Base-by-base conservation (phyloP, 2,329 filamentous ascomycete genomes). In the Aureobasidium sp. region DNA sequence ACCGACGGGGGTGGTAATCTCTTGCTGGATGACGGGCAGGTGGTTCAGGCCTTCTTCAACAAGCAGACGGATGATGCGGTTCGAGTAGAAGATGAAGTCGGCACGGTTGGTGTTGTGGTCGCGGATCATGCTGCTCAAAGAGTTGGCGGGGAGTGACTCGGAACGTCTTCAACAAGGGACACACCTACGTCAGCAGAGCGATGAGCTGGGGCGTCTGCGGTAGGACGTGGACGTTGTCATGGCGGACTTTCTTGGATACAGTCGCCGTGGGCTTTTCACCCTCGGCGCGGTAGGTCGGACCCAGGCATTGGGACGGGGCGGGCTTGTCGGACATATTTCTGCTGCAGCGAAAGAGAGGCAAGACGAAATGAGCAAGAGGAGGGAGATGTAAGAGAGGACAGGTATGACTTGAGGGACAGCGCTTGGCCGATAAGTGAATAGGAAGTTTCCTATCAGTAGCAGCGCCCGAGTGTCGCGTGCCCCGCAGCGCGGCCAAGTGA, bases 81-180 rank as follows among this genome's bases (percentile, higher is more conserved):
- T 99, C 47, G 92, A 96, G 79, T 97, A 96, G 79, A 99, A 99
- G 73, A 99, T 97, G 75, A 99, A 99, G 76, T 99, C 94, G 65
- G 91, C 94, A 63, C 94, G 89, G 62, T 88, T 85, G 6, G 94
- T 99, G 68, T 88, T 84, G 75, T 89, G 90, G 76, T 96, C 91
- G 69, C 94, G 88, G 73, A 99, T 97, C 84, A 97, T 97, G 66
- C 93, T 97, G 59, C 70, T 39, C 20, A 39, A 31, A 27, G 63
- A 42, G 59, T 63, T 51, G 44, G 57, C 45, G 42, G 45, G 25
- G 53, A 15, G 20, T 57, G 52, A 27, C 34, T 59, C 27, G 34
- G 29, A 22, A 42, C 8, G 48, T 58, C 20, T 29, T 37, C 22
- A 31, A 15, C 42, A 52, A 48, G 58, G 45, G 29, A 63, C 57